These are phyloP conservation scores for Actinomortierella ambigua DNA, from an alignment of 371 early-diverging fungal genomes.

Conservation along the genomic window DNA sequence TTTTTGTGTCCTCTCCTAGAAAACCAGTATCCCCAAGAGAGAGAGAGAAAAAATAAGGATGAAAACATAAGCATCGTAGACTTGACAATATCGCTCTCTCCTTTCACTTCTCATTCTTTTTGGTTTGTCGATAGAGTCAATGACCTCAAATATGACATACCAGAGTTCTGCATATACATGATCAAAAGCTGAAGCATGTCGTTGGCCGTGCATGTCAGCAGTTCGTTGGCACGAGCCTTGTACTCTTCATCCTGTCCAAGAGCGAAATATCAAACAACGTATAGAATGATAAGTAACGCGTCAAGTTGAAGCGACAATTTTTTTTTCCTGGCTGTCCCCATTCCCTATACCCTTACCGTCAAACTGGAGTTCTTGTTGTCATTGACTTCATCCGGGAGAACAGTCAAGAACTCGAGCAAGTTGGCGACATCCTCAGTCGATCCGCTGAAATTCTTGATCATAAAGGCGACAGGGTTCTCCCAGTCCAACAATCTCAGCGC, in stretches of 20 bases:
- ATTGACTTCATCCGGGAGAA: slow-evolving; percentile 88
- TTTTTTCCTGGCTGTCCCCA: slow-evolving; percentile 13
- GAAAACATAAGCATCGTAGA: too few species aligned
- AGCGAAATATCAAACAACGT: neutral
- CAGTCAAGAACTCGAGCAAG: slow-evolving; percentile 80
- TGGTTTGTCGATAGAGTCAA: neutral
- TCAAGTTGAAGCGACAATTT: neutral
- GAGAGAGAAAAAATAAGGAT: neutral
- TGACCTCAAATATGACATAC: slow-evolving; percentile 37
- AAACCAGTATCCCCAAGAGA: slow-evolving; percentile 4
- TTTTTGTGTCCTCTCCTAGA: slow-evolving; percentile 53
- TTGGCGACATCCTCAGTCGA: slow-evolving; percentile 60
- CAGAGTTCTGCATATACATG: slow-evolving; percentile 69
- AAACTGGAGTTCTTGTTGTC: slow-evolving; percentile 54
- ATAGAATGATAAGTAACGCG: neutral
- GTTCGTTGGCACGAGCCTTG: slow-evolving; percentile 55
- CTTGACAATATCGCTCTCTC: too few species aligned
- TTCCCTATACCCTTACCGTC: slow-evolving; percentile 30
- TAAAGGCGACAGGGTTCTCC: slow-evolving; percentile 77
- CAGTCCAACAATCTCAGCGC: slow-evolving; percentile 86
- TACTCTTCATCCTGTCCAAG: slow-evolving; percentile 64
- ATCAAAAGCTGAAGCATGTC: slow-evolving; percentile 69
- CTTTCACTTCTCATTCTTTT: too few species aligned
- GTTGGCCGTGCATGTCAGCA: slow-evolving; percentile 69
- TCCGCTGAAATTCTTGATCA: slow-evolving; percentile 65